These are phyloP conservation scores for Marchantia polymorpha DNA, from an alignment of 225 moss, liverwort and hornwort species.

Conservation along the genomic window DNA sequence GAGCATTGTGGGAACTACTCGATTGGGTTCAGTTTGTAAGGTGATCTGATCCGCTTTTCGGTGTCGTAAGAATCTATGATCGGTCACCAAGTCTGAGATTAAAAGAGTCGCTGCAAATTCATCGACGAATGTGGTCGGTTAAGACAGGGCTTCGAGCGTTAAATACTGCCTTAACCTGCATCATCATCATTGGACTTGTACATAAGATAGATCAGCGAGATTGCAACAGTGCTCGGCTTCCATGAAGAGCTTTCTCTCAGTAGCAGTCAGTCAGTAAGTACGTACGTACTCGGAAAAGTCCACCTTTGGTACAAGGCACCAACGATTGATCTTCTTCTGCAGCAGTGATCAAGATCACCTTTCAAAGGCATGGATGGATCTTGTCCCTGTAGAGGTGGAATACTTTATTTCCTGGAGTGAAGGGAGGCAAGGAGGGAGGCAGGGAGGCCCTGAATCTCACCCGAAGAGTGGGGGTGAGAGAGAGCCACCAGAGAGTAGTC, in stretches of 20 bases:
- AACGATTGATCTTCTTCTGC: slow-evolving; percentile 1
- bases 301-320: not conserved
- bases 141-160: not conserved
- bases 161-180: not conserved
- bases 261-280: not conserved
- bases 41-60: not conserved
- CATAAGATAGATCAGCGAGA: not conserved
- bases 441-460: too few relatives aligned
- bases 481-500: not conserved
- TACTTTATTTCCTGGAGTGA: not conserved
- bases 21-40: not conserved
- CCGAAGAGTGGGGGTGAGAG: too few relatives aligned
- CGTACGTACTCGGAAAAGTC: not conserved
- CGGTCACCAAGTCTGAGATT: not conserved
- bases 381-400: not conserved
- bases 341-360: not conserved
- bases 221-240: not conserved
- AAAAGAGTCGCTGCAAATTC: not conserved
- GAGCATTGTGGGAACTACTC: not conserved
- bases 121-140: not conserved
- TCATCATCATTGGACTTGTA: not conserved
- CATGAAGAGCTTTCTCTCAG: not conserved
- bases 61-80: not conserved
- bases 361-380: not conserved
- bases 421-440: too few relatives aligned